A percentile compares a stretch with the other conserved stretches of the same genome.
These are phyloP conservation scores for Cystobasidium pallidum DNA, from an alignment of 1,284 basidiomycete species.

Conservation along the genomic window DNA sequence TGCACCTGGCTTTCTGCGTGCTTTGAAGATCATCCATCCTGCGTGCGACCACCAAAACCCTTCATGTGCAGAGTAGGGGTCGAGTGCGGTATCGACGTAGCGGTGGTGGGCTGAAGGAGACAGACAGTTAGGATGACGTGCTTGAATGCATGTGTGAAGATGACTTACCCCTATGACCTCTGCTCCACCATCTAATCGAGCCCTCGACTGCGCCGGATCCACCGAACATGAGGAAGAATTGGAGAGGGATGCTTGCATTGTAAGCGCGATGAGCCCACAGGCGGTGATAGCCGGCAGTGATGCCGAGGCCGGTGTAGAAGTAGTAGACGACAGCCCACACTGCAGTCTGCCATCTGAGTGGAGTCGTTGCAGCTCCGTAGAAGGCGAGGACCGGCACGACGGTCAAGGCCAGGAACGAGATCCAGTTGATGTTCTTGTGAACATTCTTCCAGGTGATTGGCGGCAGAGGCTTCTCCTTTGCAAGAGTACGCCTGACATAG, in stretches of 20 bases:
- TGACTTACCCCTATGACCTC: constrained; percentile 73
- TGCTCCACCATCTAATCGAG: constrained; percentile 93
- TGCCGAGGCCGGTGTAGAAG: constrained; percentile 78
- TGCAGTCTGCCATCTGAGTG: constrained; percentile 69
- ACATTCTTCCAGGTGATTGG: constrained; percentile 73
- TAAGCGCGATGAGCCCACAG: constrained; percentile 90
- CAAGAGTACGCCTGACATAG: constrained; percentile 82
- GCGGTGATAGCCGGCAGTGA: constrained; percentile 80
- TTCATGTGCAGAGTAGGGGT: constrained; percentile 88
- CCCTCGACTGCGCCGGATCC: constrained; percentile 87
- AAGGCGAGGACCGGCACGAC: constrained; percentile 72
- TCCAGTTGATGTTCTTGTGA: constrained; percentile 73
- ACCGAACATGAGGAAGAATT: constrained; percentile 74
- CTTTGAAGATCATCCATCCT: constrained; percentile 92
- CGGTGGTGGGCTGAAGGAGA: constrained; percentile 34
- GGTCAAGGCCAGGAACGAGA: constrained; percentile 72
- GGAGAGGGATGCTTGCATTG: constrained; percentile 78
- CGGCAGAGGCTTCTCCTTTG: constrained; percentile 70
- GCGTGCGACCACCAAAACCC: constrained; percentile 76
- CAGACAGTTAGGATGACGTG: not conserved
- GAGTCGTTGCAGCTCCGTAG: constrained; percentile 67
- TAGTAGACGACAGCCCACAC: constrained; percentile 65
- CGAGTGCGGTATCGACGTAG: constrained; percentile 93
- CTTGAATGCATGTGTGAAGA: not conserved
- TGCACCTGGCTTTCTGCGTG: constrained; percentile 80